Conservation (phyloP, 2,329 filamentous ascomycete genomes). For the Penicillium fuscoglaucum region DNA sequence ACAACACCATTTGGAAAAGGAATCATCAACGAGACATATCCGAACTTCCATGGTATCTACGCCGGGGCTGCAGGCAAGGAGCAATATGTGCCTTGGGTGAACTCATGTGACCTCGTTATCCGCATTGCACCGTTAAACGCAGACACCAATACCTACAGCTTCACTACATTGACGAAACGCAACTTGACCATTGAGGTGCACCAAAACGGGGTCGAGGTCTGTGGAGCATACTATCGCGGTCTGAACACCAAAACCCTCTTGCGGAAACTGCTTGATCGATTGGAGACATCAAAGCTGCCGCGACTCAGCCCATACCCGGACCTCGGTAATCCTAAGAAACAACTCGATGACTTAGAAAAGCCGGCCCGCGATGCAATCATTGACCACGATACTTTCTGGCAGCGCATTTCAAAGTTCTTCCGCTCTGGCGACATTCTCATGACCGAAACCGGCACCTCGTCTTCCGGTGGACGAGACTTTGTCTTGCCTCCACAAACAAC, state of each 20-base stretch:
- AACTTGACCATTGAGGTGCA: background rate
- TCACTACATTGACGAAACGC: background rate
- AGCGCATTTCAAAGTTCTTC: background rate
- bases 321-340: background rate
- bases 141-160: background rate
- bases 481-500: background rate
- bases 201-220: background rate
- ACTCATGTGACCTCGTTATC: background rate
- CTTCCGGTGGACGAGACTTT: background rate
- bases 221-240: background rate
- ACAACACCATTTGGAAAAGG: background rate
- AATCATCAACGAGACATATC: background rate
- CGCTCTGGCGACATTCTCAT: background rate
- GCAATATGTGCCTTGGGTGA: background rate
- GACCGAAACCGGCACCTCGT: background rate
- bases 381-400: background rate
- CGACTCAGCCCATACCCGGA: background rate
- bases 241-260: background rate
- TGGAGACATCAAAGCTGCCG: background rate
- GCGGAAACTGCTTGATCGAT: background rate
- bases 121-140: background rate
- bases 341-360: background rate
- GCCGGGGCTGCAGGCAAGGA: background rate
- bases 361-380: background rate
- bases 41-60: background rate